Conservation (phyloP, 2,329 filamentous ascomycete species). For the Nemania bipapillata region DNA sequence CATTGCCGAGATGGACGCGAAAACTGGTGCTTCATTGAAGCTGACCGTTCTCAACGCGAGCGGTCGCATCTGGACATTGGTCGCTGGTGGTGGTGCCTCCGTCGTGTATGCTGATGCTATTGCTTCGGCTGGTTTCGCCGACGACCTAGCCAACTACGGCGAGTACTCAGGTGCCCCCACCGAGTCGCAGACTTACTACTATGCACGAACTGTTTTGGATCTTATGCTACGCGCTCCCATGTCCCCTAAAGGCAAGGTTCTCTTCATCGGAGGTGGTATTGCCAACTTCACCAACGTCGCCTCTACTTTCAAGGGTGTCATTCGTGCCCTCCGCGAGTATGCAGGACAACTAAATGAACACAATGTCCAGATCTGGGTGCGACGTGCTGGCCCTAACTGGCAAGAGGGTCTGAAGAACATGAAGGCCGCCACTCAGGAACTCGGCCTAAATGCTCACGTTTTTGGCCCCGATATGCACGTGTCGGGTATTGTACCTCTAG, state of each 20-base stretch:
- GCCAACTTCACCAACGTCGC: slow-evolving; percentile 99
- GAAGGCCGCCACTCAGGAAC: slow-evolving; percentile 93
- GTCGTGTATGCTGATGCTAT: slow-evolving; percentile 99
- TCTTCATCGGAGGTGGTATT: slow-evolving; percentile 99
- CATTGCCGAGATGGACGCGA: slow-evolving; percentile 97
- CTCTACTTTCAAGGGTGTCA: slow-evolving; percentile 99
- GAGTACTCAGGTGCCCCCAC: slow-evolving; percentile 99
- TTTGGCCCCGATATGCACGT: slow-evolving; percentile 90
- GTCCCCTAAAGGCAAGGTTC: slow-evolving; percentile 91
- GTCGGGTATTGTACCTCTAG: slow-evolving; percentile 93
- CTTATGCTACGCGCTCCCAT: slow-evolving; percentile 93
- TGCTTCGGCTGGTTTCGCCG: slow-evolving; percentile 92
- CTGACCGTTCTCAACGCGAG: slow-evolving; percentile 92
- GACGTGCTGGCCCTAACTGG: slow-evolving; percentile 93
- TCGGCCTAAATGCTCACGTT: slow-evolving; percentile 77
- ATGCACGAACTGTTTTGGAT: slow-evolving; percentile 95
- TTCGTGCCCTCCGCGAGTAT: slow-evolving; percentile 92
- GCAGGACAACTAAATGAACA: slow-evolving; percentile 88
- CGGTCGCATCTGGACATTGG: slow-evolving; percentile 96
- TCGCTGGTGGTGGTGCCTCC: slow-evolving; percentile 98
- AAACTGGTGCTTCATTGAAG: slow-evolving; percentile 99
- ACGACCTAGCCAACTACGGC: slow-evolving; percentile 98
- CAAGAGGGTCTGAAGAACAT: slow-evolving; percentile 99
- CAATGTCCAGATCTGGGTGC: slow-evolving; percentile 98
- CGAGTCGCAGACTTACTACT: slow-evolving; percentile 99